Conservation (phyloP, 177 flowering plant genomes). For the Vitis hybrid region DNA sequence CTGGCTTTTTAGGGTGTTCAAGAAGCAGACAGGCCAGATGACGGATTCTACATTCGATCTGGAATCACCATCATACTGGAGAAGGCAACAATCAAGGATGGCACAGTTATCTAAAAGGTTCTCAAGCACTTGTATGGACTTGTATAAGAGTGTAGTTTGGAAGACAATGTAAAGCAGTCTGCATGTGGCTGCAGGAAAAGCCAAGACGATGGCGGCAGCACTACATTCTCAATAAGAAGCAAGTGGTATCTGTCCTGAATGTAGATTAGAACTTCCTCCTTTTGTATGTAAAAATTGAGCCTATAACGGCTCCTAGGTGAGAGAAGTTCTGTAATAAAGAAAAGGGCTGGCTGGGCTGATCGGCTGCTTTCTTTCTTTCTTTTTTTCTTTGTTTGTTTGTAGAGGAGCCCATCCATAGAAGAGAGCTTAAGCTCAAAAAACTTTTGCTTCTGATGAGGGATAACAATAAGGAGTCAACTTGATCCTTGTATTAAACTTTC, state of each 20-base stretch:
- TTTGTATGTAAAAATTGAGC: not conserved
- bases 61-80: constrained; percentile 70
- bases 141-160: not conserved
- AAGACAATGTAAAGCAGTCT: not conserved
- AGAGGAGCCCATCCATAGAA: not conserved
- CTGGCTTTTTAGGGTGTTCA: constrained; percentile 45
- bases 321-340: not conserved
- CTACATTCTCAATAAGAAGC: not conserved
- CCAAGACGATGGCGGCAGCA: constrained; percentile 3
- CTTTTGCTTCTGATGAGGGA: not conserved
- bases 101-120: constrained; percentile 46
- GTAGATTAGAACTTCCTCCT: constrained; percentile 1
- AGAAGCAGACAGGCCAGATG: constrained; percentile 73
- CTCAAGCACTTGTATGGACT: constrained; percentile 2
- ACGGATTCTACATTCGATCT: constrained; percentile 82
- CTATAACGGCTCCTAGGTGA: not conserved
- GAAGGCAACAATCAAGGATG: constrained; percentile 74
- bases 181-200: not conserved
- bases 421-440: too few relatives aligned
- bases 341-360: not conserved
- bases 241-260: not conserved
- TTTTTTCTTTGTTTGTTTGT: not conserved
- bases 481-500: not conserved
- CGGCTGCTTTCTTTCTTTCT: not conserved
- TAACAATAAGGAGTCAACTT: not conserved